A percentile compares a stretch with the other conserved stretches of the same genome.
phyloP scores from a whole-genome alignment of 768 basidiomycete genomes.

The Sutorius australiensis region DNA sequence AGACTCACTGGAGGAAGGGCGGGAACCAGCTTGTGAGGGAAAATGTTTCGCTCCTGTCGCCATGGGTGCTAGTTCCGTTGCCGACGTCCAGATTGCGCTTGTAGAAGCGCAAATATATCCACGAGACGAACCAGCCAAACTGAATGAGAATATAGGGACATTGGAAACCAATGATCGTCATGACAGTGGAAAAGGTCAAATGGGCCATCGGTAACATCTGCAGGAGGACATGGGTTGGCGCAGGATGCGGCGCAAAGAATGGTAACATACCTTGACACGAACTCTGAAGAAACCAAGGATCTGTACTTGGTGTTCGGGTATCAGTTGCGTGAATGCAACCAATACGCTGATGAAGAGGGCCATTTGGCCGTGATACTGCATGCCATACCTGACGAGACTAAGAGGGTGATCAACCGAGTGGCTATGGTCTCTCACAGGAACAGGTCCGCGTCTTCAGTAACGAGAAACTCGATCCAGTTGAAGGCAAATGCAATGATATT shows the following conservation, averaged over 20 bases:
- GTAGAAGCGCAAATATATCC: slow-evolving; percentile 96
- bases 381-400: slow-evolving; percentile 61
- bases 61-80: slow-evolving; percentile 68
- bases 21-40: slow-evolving; percentile 96
- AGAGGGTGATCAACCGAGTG: slow-evolving; percentile 6
- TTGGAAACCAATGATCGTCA: slow-evolving; percentile 80
- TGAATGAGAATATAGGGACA: slow-evolving; percentile 92
- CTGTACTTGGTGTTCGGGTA: slow-evolving; percentile 98
- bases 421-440: slow-evolving; percentile 61
- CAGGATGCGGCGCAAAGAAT: not conserved
- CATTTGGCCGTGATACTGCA: slow-evolving; percentile 90
- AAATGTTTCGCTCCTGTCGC: slow-evolving; percentile 96
- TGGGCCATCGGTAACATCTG: slow-evolving; percentile 94
- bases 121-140: slow-evolving; percentile 97
- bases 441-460: slow-evolving; percentile 63
- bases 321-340: slow-evolving; percentile 96
- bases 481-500: slow-evolving; percentile 88
- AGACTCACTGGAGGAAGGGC: slow-evolving; percentile 82
- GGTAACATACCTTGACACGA: slow-evolving; percentile 74
- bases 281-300: slow-evolving; percentile 78
- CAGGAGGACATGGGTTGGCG: slow-evolving; percentile 4
- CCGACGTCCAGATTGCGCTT: slow-evolving; percentile 75
- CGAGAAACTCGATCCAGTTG: slow-evolving; percentile 82
- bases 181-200: slow-evolving; percentile 82
- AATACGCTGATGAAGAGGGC: slow-evolving; percentile 84